phyloP scores from a whole-genome alignment of 2,329 filamentous ascomycete genomes.

The Colletotrichum higginsianum region DNA sequence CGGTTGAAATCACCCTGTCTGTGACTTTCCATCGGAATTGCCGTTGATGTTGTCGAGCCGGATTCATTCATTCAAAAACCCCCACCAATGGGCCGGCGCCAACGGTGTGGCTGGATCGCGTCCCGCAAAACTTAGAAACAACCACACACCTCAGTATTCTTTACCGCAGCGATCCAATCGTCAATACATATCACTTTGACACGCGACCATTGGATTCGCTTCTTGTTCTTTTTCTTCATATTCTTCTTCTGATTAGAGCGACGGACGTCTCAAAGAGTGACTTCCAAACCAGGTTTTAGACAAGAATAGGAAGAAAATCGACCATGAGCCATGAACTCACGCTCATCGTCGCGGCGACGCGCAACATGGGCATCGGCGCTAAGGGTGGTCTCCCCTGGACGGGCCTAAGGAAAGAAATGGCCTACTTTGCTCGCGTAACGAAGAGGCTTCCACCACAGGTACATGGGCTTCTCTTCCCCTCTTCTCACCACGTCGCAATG shows the following conservation, averaged over 20 bases:
- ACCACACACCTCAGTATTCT: constrained; percentile 8
- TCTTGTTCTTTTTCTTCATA: background rate
- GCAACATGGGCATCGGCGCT: constrained; percentile 88
- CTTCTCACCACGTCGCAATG: background rate
- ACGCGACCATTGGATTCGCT: background rate
- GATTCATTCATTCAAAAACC: constrained; percentile 14
- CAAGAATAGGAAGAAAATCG: background rate
- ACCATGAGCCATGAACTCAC: constrained; percentile 72
- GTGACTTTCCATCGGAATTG: background rate
- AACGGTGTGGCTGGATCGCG: constrained; percentile 23
- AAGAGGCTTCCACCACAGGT: constrained; percentile 71
- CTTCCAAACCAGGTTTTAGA: background rate
- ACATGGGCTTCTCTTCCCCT: constrained; percentile 10
- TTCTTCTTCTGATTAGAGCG: too few species aligned
- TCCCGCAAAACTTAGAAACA: constrained; percentile 35
- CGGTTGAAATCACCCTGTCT: too few species aligned
- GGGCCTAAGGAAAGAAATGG: constrained; percentile 90
- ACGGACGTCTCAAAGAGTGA: too few species aligned
- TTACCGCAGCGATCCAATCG: background rate
- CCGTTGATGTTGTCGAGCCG: background rate
- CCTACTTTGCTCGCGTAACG: constrained; percentile 93
- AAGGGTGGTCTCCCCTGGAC: constrained; percentile 89
- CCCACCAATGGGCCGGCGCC: constrained; percentile 34
- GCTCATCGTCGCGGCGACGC: constrained; percentile 95
- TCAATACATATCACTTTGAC: background rate